phyloP scores from a whole-genome alignment of 805 yeast species.

The Yarrowia sp. region DNA sequence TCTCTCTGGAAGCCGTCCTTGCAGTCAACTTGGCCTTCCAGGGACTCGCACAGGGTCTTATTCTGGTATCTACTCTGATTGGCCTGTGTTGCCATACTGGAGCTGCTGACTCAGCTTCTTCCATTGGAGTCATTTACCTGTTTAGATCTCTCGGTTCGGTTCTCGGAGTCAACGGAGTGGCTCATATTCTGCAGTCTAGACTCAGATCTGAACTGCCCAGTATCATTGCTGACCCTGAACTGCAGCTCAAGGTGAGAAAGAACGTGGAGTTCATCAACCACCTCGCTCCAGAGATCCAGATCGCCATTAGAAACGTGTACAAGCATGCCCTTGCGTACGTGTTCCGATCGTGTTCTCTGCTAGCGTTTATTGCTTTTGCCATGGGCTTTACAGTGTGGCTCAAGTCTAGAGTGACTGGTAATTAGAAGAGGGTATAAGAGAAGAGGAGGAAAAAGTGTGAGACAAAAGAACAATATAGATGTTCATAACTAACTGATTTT shows the following conservation, averaged over 20 bases:
- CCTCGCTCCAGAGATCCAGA: constrained; percentile 15
- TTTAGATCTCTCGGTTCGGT: constrained; percentile 17
- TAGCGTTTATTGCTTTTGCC: background rate
- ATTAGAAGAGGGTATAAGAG: background rate
- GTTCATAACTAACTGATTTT: background rate
- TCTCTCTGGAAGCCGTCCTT: background rate
- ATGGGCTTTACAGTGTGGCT: constrained; percentile 7
- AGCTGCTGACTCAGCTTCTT: constrained; percentile 8
- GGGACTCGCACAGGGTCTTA: constrained; percentile 23
- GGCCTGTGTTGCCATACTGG: constrained; percentile 1
- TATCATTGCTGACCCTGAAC: constrained; percentile 9
- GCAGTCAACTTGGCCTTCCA: background rate
- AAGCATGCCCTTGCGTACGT: constrained; percentile 2
- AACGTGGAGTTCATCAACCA: constrained; percentile 22
- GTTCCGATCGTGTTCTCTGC: background rate
- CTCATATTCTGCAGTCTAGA: constrained; percentile 3
- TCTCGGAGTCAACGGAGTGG: constrained; percentile 21
- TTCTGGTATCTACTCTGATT: constrained; percentile 8
- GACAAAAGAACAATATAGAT: background rate
- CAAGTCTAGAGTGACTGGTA: background rate
- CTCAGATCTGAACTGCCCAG: constrained; percentile 4
- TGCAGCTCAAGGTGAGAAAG: constrained; percentile 15
- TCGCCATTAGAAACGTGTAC: constrained; percentile 4
- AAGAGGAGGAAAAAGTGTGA: no score
- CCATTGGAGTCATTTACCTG: constrained; percentile 25